These are phyloP conservation scores for Neolentinus lepideus DNA, from an alignment of 1,284 basidiomycete species.

Conservation along the genomic window DNA sequence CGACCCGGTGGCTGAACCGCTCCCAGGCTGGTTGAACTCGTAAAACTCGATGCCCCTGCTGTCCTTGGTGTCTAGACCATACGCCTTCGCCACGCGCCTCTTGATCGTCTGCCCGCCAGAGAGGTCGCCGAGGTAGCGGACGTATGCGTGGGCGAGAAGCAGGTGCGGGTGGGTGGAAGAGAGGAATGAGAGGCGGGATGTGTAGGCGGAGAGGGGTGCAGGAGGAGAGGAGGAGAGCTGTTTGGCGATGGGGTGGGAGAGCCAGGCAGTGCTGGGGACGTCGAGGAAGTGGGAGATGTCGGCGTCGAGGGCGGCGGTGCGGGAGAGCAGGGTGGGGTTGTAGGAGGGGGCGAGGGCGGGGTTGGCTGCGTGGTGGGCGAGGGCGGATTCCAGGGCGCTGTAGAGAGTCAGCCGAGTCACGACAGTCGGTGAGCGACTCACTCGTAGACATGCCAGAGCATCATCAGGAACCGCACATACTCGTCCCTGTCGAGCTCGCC, in stretches of 20 bases:
- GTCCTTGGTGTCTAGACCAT: conserved; percentile 47
- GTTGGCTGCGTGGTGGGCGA: conserved; percentile 58
- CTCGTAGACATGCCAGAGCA: conserved; percentile 78
- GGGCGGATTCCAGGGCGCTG: conserved; percentile 58
- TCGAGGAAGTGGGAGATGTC: conserved; percentile 67
- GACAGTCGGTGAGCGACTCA: too few relatives aligned
- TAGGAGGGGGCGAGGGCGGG: conserved; percentile 61
- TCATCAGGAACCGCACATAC: conserved; percentile 68
- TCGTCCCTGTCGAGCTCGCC: conserved; percentile 59
- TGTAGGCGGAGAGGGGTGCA: conserved; percentile 43
- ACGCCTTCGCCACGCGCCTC: conserved; percentile 57
- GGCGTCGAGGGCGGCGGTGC: conserved; percentile 48
- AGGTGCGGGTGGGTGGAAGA: conserved; percentile 40
- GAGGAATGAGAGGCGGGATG: conserved; percentile 39
- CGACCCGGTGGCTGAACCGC: conserved; percentile 31
- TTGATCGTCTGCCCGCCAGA: conserved; percentile 77
- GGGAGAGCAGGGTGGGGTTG: conserved; percentile 62
- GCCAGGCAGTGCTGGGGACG: conserved; percentile 44
- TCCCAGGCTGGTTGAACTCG: conserved; percentile 54
- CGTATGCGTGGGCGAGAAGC: conserved; percentile 76
- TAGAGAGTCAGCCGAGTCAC: conserved; percentile 5
- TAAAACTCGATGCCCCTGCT: conserved; percentile 62
- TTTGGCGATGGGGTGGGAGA: conserved; percentile 44
- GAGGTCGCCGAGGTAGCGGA: conserved; percentile 82
- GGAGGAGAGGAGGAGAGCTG: conserved; percentile 41